Percentiles rank a stretch among this genome's conserved stretches.
Conservation (phyloP, 768 basidiomycete species). For the Omphalotus guepiniiformis region DNA sequence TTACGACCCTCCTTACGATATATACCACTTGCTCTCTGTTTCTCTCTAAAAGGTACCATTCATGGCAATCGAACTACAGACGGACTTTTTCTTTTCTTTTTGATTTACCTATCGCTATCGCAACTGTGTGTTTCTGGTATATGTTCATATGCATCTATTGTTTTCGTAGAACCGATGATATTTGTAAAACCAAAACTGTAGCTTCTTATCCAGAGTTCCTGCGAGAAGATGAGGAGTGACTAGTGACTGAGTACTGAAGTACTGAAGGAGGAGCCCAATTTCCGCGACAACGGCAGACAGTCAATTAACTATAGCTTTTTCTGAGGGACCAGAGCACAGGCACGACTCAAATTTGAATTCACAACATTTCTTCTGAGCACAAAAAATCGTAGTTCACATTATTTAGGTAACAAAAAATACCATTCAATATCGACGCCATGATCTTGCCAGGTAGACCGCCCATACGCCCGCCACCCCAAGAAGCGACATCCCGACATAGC, state of each 20-base stretch:
- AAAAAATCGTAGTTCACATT: conserved; percentile 5
- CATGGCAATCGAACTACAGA: background rate
- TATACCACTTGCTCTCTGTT: too few relatives aligned
- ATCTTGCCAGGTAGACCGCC: conserved; percentile 14
- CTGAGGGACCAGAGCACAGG: background rate
- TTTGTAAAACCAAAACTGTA: too few relatives aligned
- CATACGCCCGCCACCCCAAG: conserved; percentile 42
- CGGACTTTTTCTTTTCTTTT: conserved; percentile 17
- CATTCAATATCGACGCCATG: conserved; percentile 1
- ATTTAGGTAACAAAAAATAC: background rate
- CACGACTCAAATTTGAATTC: conserved; percentile 5
- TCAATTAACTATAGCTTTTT: too few relatives aligned
- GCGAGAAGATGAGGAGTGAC: too few relatives aligned
- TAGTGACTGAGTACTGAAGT: too few relatives aligned
- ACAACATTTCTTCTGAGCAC: conserved; percentile 1
- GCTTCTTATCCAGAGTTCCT: too few relatives aligned
- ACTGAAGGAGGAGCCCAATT: too few relatives aligned
- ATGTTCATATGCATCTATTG: conserved; percentile 30
- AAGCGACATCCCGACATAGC: conserved; percentile 41
- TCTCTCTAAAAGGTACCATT: background rate
- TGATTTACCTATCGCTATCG: conserved; percentile 18
- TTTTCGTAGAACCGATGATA: conserved; percentile 22
- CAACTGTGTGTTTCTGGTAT: conserved; percentile 24
- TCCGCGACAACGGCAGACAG: too few relatives aligned
- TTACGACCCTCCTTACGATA: conserved; percentile 4